phyloP scores from a whole-genome alignment of 768 basidiomycete genomes.

The Rhizopogon roseolus region DNA sequence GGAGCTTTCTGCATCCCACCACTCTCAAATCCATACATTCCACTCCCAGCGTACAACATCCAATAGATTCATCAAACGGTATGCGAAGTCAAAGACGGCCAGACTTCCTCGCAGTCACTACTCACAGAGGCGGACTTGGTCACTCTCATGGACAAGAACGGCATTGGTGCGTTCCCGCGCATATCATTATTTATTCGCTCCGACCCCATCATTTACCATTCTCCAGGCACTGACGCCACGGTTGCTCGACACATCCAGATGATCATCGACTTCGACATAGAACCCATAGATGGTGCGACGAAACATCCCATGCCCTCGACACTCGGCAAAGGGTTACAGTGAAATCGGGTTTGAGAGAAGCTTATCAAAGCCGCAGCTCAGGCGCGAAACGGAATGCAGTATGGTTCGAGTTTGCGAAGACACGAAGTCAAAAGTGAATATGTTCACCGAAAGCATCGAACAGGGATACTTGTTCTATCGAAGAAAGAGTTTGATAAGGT shows the following conservation, averaged over 20 bases:
- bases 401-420: slow-evolving; percentile 96
- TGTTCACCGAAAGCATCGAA: slow-evolving; percentile 73
- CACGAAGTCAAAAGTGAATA: slow-evolving; percentile 67
- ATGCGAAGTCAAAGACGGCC: too few relatives aligned
- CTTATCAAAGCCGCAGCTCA: slow-evolving; percentile 88
- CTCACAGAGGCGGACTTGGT: too few relatives aligned
- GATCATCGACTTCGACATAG: slow-evolving; percentile 82
- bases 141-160: too few relatives aligned
- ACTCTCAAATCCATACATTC: slow-evolving; percentile 4
- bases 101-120: too few relatives aligned
- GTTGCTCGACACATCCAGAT: slow-evolving; percentile 97
- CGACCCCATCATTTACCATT: neutral
- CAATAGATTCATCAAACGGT: slow-evolving; percentile 81
- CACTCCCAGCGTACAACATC: slow-evolving; percentile 51
- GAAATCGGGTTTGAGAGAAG: slow-evolving; percentile 82
- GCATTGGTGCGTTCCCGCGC: too few relatives aligned
- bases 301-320: slow-evolving; percentile 95
- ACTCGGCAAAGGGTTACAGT: slow-evolving; percentile 91
- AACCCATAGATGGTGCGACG: slow-evolving; percentile 74
- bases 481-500: slow-evolving; percentile 74
- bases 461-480: slow-evolving; percentile 85
- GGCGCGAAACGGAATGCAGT: slow-evolving; percentile 92
- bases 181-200: too few relatives aligned
- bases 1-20: neutral
- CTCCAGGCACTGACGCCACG: slow-evolving; percentile 91